These are phyloP conservation scores for Colletotrichum tamarilloi DNA, from an alignment of 2,329 filamentous ascomycete genomes.

Conservation along the genomic window DNA sequence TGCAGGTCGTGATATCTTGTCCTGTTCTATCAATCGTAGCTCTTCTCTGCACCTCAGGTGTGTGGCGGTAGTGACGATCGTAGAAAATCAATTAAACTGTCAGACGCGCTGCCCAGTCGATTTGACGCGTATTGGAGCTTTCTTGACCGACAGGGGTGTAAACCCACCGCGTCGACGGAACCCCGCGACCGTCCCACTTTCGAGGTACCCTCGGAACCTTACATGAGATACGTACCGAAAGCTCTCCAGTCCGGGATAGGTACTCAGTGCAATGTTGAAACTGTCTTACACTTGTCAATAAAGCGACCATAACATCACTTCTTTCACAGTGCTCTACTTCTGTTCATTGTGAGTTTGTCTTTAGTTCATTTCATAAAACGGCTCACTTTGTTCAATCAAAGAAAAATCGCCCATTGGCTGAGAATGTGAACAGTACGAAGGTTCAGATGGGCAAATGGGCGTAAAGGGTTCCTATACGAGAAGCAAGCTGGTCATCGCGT, in stretches of 20 bases:
- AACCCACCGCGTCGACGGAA: not conserved
- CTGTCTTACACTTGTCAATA: not conserved
- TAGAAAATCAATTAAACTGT: conserved; percentile 33
- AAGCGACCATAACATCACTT: too few species aligned
- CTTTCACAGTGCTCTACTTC: too few species aligned
- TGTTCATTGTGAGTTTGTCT: not conserved
- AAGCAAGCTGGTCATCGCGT: not conserved
- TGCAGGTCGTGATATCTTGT: not conserved
- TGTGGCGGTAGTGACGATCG: not conserved
- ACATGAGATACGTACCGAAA: not conserved
- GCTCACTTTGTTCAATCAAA: not conserved
- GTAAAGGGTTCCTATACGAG: not conserved
- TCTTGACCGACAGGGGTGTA: conserved; percentile 14
- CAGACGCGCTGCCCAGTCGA: conserved; percentile 22
- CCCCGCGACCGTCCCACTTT: conserved; percentile 27
- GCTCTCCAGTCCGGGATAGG: not conserved
- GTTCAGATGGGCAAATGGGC: not conserved
- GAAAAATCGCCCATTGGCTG: not conserved
- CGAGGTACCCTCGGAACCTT: not conserved
- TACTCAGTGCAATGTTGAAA: not conserved
- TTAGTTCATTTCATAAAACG: not conserved
- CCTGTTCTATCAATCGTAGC: not conserved
- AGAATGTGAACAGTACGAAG: not conserved
- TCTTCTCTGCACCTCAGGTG: not conserved
- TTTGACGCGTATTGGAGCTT: conserved; percentile 28